phyloP scores from a whole-genome alignment of 192 early-diverging fungal species.

The Entomortierella chlamydospora region DNA sequence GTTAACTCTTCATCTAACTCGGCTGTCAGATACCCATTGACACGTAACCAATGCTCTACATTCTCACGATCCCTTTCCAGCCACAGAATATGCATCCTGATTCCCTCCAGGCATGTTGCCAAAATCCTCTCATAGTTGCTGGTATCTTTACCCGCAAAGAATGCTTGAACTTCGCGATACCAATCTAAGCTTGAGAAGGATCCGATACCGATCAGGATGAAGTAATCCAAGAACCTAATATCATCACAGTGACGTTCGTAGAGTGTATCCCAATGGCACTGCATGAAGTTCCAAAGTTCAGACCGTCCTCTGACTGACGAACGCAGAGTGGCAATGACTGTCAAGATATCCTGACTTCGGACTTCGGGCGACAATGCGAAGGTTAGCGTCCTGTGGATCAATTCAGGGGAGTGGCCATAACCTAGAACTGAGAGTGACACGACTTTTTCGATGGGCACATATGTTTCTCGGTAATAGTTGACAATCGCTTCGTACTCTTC shows the following conservation, averaged over 20 bases:
- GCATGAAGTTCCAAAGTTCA: constrained; percentile 77
- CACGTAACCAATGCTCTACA: constrained; percentile 38
- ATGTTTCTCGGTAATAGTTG: constrained; percentile 57
- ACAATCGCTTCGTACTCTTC: constrained; percentile 55
- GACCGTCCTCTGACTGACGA: constrained; percentile 60
- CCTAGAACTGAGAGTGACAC: constrained; percentile 72
- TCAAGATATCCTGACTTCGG: constrained; percentile 69
- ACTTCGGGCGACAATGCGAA: constrained; percentile 68
- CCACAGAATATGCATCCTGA: constrained; percentile 62
- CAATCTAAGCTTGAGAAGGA: constrained; percentile 61
- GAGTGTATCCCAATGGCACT: constrained; percentile 65
- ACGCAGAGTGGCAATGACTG: constrained; percentile 57
- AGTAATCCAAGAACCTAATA: constrained; percentile 70
- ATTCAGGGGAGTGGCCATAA: constrained; percentile 57
- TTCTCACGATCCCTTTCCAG: constrained; percentile 36
- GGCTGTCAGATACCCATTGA: constrained; percentile 27
- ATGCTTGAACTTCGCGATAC: constrained; percentile 65
- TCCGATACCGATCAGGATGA: constrained; percentile 59
- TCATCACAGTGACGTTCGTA: constrained; percentile 66
- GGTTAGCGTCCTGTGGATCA: constrained; percentile 61
- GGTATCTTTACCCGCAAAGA: constrained; percentile 65
- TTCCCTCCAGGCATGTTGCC: constrained; percentile 70
- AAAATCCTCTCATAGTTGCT: constrained; percentile 61
- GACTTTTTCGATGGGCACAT: constrained; percentile 65
- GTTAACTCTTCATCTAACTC: background rate